Percentiles rank a stretch among this genome's conserved stretches.
phyloP scores from a whole-genome alignment of 2,329 filamentous ascomycete species.

The Didymosphaeria variabile region DNA sequence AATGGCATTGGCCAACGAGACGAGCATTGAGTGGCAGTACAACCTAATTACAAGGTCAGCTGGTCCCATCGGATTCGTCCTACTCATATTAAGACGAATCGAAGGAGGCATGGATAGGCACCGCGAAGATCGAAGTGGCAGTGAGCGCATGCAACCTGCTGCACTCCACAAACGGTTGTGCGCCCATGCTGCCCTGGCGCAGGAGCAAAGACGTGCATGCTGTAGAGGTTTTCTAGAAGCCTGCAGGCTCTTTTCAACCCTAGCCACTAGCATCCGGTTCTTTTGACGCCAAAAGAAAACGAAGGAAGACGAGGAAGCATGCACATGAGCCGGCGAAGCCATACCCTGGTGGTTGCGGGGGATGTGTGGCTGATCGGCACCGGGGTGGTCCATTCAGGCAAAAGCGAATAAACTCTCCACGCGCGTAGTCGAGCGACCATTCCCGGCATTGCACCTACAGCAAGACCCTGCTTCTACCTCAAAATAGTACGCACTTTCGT shows the following conservation, averaged over 20 bases:
- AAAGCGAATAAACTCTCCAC: conserved; percentile 21
- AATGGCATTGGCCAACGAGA: conserved; percentile 2
- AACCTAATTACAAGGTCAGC: conserved; percentile 21
- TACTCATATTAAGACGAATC: conserved; percentile 20
- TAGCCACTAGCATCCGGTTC: conserved; percentile 10
- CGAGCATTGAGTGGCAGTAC: background rate
- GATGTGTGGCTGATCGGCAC: conserved; percentile 31
- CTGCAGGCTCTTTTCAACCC: conserved; percentile 7
- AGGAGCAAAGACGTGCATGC: conserved; percentile 10
- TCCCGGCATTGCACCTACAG: conserved; percentile 9
- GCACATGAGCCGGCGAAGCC: conserved; percentile 26
- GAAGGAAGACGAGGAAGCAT: conserved; percentile 5
- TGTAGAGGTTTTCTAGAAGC: conserved; percentile 17
- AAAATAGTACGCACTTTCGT: conserved; percentile 18
- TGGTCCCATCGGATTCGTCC: conserved; percentile 16
- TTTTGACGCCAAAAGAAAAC: conserved; percentile 16
- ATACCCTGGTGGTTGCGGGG: conserved; percentile 29
- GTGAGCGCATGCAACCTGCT: background rate
- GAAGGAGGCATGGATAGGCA: conserved; percentile 7
- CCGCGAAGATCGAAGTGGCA: conserved; percentile 4
- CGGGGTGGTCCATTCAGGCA: conserved; percentile 31
- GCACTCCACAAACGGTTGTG: conserved; percentile 17
- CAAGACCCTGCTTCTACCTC: conserved; percentile 15
- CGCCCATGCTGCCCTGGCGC: background rate
- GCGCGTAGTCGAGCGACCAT: conserved; percentile 1